Evolutionary conservation across 192 early-diverging fungal genomes (phyloP), one percentile per base, ranked within the genome.

Genomic region (Chytriomyces sp.): DNA sequence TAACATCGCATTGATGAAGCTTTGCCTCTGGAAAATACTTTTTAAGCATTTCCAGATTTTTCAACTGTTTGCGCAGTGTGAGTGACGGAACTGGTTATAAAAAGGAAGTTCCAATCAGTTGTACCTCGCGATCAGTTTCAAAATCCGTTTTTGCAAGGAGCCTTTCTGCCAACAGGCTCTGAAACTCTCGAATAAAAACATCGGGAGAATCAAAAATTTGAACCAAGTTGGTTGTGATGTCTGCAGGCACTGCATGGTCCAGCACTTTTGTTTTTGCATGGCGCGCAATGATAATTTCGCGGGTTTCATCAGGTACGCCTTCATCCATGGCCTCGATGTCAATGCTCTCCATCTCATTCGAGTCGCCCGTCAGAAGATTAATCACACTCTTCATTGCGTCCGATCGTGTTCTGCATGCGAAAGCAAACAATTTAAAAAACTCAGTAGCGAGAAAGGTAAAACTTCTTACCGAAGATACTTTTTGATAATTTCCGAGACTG

Each of bases 1-100:
- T 94, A 7, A 94, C 92, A 66, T 94, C 92, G 67, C 91, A 91
- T 26, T 84, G 78, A 35, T 89, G 85, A 49, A 94, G 78, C 66
- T 86, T 86, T 0, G 69, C 61, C 13, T 87, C 90, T 16, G 91
- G 91, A 50, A 94, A 92, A 57, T 91, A 82, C 61, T 92, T 73
- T 71, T 93, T 94, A 76, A 94, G 84, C 80, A 92, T 76, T 73
- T 94, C 93, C 4, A 93, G 80, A 68, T 94, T 90, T 9, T 77
- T 75, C 44, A 91, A 69, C 87, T 89, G 1, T 24, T 20, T 20
- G 45, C 1, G 77, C 6, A 75, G 5, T 45, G 13, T n/a, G 23
- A 0, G 50, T 43, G n/a, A 16, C n/a, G 60, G 10, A n/a, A n/a
- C n/a, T n/a, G n/a, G n/a, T n/a, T n/a, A n/a, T 16, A 3, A 43